These are phyloP conservation scores for Penicillium ochrochloron DNA, from an alignment of 495 filamentous ascomycete genomes.

Conservation along the genomic window DNA sequence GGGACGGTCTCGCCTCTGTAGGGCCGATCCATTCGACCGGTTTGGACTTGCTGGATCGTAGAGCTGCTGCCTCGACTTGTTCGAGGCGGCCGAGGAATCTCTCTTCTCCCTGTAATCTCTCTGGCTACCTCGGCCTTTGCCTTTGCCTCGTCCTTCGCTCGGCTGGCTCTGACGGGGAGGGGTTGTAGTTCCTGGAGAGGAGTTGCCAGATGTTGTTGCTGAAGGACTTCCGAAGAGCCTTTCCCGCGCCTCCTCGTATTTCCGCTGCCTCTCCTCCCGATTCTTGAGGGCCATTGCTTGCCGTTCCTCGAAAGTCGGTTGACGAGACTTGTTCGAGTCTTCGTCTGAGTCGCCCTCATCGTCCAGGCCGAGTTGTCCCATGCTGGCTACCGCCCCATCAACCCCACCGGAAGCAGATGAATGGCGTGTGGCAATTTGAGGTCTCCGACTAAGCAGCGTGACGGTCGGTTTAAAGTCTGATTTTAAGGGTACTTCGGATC, in stretches of 20 bases:
- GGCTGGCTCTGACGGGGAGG: slow-evolving; percentile 57
- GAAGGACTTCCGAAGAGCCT: slow-evolving; percentile 75
- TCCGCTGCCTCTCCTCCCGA: slow-evolving; percentile 83
- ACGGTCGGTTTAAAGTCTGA: slow-evolving; percentile 83
- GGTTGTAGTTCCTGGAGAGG: slow-evolving; percentile 65
- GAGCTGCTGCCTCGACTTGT: slow-evolving; percentile 57
- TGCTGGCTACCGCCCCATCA: slow-evolving; percentile 60
- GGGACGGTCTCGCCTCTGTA: slow-evolving; percentile 55
- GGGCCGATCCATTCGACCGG: slow-evolving; percentile 60
- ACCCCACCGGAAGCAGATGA: slow-evolving; percentile 29
- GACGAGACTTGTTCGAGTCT: slow-evolving; percentile 55
- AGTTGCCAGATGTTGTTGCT: slow-evolving; percentile 51
- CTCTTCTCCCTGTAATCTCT: slow-evolving; percentile 48
- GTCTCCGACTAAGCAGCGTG: slow-evolving; percentile 83
- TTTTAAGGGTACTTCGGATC: slow-evolving; percentile 69
- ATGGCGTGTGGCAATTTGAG: slow-evolving; percentile 51
- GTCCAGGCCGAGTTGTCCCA: slow-evolving; percentile 57
- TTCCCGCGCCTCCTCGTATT: slow-evolving; percentile 83
- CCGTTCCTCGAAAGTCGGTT: slow-evolving; percentile 71
- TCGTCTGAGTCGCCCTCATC: slow-evolving; percentile 73
- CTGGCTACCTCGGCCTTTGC: slow-evolving; percentile 44
- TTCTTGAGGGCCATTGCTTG: slow-evolving; percentile 73
- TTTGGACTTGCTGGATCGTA: slow-evolving; percentile 75
- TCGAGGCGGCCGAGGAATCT: slow-evolving; percentile 52
- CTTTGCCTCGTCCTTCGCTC: slow-evolving; percentile 44